Percentiles rank a stretch among this genome's conserved stretches.
Conservation (phyloP, 768 basidiomycete genomes). For the Mrakia blollopis region DNA sequence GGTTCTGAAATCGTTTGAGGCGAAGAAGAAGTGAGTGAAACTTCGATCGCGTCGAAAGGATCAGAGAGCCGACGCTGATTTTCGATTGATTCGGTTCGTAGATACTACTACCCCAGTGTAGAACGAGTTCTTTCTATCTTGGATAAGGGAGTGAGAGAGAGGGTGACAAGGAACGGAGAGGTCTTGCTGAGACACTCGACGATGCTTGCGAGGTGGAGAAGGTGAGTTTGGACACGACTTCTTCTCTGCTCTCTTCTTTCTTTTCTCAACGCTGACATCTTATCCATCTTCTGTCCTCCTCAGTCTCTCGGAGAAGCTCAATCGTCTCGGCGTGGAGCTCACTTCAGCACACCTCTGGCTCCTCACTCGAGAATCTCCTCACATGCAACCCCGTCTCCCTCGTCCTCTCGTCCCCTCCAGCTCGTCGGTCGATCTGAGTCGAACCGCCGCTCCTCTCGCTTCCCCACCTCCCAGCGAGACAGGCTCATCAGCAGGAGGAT, state of each 20-base stretch:
- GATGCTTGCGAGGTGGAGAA: neutral
- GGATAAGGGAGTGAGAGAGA: conserved; percentile 86
- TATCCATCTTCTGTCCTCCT: neutral
- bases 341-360: conserved; percentile 22
- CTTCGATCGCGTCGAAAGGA: neutral
- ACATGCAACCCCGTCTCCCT: neutral
- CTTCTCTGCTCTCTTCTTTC: no score
- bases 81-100: conserved; percentile 40
- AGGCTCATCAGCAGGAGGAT: neutral
- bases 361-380: neutral
- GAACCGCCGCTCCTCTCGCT: neutral
- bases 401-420: neutral
- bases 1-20: conserved; percentile 47
- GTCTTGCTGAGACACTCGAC: conserved; percentile 61
- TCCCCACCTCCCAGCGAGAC: neutral
- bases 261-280: neutral
- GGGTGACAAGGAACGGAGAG: conserved; percentile 95
- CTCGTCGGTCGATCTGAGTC: neutral
- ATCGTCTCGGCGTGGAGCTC: neutral
- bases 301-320: conserved; percentile 3
- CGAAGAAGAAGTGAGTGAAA: conserved; percentile 34
- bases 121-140: conserved; percentile 88
- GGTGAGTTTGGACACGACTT: neutral
- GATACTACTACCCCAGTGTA: conserved; percentile 91
- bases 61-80: neutral